Base-by-base conservation (phyloP, 768 basidiomycete genomes). In the Phanerochaete sordida region DNA sequence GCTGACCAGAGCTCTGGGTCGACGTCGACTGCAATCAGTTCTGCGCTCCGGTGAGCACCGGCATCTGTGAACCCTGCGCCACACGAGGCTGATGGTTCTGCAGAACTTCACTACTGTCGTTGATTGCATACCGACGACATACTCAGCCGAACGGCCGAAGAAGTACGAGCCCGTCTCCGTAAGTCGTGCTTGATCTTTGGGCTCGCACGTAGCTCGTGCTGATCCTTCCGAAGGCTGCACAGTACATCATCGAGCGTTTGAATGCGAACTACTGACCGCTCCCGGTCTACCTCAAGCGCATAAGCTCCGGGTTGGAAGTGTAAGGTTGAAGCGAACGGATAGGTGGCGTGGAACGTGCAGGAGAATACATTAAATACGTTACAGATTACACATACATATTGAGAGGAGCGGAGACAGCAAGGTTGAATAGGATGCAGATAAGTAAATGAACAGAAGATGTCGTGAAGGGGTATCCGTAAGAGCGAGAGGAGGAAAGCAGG, bases 41-140 rank as follows among this genome's bases (percentile, higher is more conserved):
- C 68, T 65, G 31, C 67, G 79, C 69, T 58, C 73, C 50, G 64
- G 78, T 60, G 73, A 73, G 39, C 21, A 35, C 35, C 43, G n/a
- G 55, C 28, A 6, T 21, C 33, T 31, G 30, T 15, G 30, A 15
- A 2, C 2, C 31, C 7, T 21, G 39, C 30, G 35, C 21, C n/a
- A n/a, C n/a, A n/a, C n/a, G n/a, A 19, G 8, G 21, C 50, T 51
- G 15, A 55, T 5, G 21, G 1, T 16, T n/a, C n/a, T 1, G 1
- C 27, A 69, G 68, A 64, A 68, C 23, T 62, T 60, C 60, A 46
- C 28, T 21, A 57, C 59, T 8, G 58, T 67, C 2, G 63, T 85
- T 11, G 81, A 81, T 47, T 77, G 77, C 57, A 72, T 85, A 16
- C 84, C 84, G 0, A 80, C 80, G 7, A 69, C 66, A 6, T 84